A percentile compares a stretch with the other conserved stretches of the same genome.
Evolutionary conservation across 2,329 filamentous ascomycete genomes (phyloP).

Genomic region (Sphaerulina vaccinii): DNA sequence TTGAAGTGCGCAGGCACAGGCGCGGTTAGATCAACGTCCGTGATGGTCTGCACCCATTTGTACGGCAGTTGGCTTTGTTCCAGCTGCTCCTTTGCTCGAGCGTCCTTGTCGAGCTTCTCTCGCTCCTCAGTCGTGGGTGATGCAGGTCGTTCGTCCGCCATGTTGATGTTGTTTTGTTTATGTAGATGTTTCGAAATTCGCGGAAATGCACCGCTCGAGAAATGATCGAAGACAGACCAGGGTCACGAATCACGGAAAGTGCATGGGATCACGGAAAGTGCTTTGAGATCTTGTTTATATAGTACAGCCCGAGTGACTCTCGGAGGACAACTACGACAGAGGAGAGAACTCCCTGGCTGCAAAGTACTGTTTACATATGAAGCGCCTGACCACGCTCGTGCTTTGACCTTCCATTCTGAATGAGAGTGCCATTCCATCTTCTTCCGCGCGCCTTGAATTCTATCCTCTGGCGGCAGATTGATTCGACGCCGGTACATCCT

Average conservation of each 20-base stretch:
- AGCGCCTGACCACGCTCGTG: not conserved
- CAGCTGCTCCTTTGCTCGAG: slow-evolving; percentile 69
- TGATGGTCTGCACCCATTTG: slow-evolving; percentile 94
- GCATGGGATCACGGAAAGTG: no score
- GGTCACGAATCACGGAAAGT: no score
- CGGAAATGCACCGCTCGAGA: no score
- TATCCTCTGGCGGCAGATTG: slow-evolving; percentile 3
- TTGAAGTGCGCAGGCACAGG: slow-evolving; percentile 79
- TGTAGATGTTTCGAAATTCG: not conserved
- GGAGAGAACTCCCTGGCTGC: not conserved
- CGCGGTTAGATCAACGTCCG: slow-evolving; percentile 78
- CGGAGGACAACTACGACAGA: not conserved
- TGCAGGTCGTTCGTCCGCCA: slow-evolving; percentile 33
- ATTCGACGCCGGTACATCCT: not conserved
- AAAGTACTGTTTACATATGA: not conserved
- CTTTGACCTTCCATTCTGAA: not conserved
- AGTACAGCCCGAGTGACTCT: no score
- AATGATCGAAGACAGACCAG: no score
- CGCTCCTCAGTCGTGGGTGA: slow-evolving; percentile 56
- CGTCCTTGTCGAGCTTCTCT: slow-evolving; percentile 56
- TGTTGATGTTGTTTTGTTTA: slow-evolving; percentile 4
- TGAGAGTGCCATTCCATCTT: not conserved
- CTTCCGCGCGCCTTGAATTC: not conserved
- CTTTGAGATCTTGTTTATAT: no score
- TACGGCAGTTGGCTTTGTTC: slow-evolving; percentile 93